Conservation (phyloP, 2,329 filamentous ascomycete species). For the Scedosporium dehoogii region DNA sequence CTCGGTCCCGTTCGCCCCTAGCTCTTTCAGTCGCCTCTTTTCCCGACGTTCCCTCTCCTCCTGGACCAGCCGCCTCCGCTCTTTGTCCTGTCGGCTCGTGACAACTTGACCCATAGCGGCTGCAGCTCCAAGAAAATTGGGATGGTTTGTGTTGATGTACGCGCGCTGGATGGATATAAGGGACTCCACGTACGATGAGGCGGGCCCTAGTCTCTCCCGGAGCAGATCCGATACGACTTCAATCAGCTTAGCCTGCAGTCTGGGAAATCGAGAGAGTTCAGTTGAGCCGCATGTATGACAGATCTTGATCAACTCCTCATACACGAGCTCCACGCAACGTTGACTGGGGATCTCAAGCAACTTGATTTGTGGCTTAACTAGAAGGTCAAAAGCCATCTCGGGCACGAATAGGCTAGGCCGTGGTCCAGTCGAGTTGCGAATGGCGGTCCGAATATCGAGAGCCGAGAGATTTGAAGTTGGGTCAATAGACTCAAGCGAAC, state of each 20-base stretch:
- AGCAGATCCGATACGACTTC: slow-evolving; percentile 95
- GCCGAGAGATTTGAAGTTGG: slow-evolving; percentile 92
- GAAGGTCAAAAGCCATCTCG: slow-evolving; percentile 91
- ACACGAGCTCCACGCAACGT: slow-evolving; percentile 93
- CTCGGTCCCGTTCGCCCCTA: slow-evolving; percentile 65
- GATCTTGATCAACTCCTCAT: slow-evolving; percentile 98
- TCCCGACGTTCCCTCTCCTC: slow-evolving; percentile 85
- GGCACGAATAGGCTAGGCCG: slow-evolving; percentile 94
- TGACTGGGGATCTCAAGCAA: slow-evolving; percentile 90
- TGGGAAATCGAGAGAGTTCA: slow-evolving; percentile 82
- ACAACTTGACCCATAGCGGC: slow-evolving; percentile 98
- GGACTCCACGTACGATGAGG: slow-evolving; percentile 87
- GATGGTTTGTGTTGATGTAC: slow-evolving; percentile 99
- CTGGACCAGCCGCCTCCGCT: slow-evolving; percentile 68
- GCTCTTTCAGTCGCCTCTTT: slow-evolving; percentile 70
- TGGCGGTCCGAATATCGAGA: slow-evolving; percentile 90
- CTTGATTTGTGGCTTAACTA: slow-evolving; percentile 98
- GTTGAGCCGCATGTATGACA: slow-evolving; percentile 97
- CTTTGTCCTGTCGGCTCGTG: slow-evolving; percentile 85
- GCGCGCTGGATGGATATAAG: slow-evolving; percentile 94
- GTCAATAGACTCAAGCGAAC: slow-evolving; percentile 90
- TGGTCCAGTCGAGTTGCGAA: slow-evolving; percentile 94
- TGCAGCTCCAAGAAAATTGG: slow-evolving; percentile 93
- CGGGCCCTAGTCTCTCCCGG: slow-evolving; percentile 81
- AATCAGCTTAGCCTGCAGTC: slow-evolving; percentile 91